Evolutionary conservation across 2,329 filamentous ascomycete species (phyloP), one percentile per base, ranked within the genome.

Genomic region (Cephalotrichum gorgonifer): DNA sequence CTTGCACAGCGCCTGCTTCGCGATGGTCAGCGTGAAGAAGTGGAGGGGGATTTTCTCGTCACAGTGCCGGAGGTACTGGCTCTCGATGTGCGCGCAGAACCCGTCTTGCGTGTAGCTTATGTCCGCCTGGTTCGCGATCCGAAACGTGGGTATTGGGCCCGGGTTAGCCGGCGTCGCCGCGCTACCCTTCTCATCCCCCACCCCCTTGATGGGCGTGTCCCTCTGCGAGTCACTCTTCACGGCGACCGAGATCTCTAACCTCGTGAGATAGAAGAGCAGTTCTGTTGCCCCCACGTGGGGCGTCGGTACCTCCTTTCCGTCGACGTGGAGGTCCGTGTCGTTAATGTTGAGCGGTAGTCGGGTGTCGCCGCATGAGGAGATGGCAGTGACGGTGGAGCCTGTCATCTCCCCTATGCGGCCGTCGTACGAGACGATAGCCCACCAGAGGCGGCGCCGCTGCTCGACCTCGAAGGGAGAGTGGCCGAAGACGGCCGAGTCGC

Each of bases 401-500:
- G 78, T 75, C 62, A 87, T 75, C 60, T 88, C 84, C 50, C 80
- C 75, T 33, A 86, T 75, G 22, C 85, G 80, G 52, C 75, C 72
- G 60, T 89, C 85, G 54, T 86, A 83, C 25, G 79, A 70, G 14
- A 83, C 72, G 15, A 89, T 69, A 28, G 80, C 78, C 83, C 83
- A 88, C 84, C 83, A 88, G 2, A 88, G 66, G 33, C 85, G 73
- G 45, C 84, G 76, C n/a, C 83, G 75, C 63, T 85, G 75, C 63
- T 88, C 84, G 3, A 78, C 74, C 56, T 88, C 83, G 48, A 81
- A 85, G 28, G 69, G 74, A 3, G 64, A 68, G 3, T 79, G 56
- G 4, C 62, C 72, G 47, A 74, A 75, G 49, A 76, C 70, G 2
- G 66, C 67, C 2, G 76, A 71, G 58, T 88, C 83, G 35, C 71